These are phyloP conservation scores for Fusarium nodosum DNA, from an alignment of 2,329 filamentous ascomycete genomes.

Conservation along the genomic window DNA sequence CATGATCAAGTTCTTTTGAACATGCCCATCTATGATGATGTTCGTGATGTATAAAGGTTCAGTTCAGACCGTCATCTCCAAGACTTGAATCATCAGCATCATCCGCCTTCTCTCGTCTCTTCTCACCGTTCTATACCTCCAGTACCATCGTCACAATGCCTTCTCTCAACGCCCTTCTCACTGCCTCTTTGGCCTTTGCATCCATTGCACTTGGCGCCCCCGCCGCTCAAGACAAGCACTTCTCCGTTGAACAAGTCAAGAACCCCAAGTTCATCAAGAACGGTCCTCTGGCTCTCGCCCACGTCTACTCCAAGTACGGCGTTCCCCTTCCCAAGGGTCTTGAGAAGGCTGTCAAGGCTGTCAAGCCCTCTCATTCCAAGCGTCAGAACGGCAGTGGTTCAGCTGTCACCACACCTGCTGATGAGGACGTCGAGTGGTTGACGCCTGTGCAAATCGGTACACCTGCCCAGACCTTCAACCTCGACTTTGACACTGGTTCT, in stretches of 20 bases:
- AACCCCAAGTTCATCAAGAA: slow-evolving; percentile 54
- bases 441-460: slow-evolving; percentile 60
- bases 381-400: slow-evolving; percentile 51
- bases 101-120: slow-evolving; percentile 1
- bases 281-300: slow-evolving; percentile 53
- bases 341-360: slow-evolving; percentile 43
- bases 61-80: not conserved
- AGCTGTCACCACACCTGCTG: slow-evolving; percentile 44
- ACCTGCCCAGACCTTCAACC: slow-evolving; percentile 58
- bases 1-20: not conserved
- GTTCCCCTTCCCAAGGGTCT: slow-evolving; percentile 53
- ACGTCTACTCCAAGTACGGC: slow-evolving; percentile 57
- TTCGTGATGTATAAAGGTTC: not conserved
- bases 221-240: slow-evolving; percentile 31
- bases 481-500: slow-evolving; percentile 63
- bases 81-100: not conserved
- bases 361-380: slow-evolving; percentile 36
- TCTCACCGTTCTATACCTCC: not conserved
- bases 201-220: slow-evolving; percentile 39
- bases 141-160: slow-evolving; percentile 3
- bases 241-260: slow-evolving; percentile 55
- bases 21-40: not conserved
- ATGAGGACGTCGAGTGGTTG: slow-evolving; percentile 56
- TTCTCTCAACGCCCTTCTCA: slow-evolving; percentile 28
- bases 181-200: slow-evolving; percentile 44